phyloP scores from a whole-genome alignment of 1,139 yeast genomes.

The Scheffersomyces cryptocercus region DNA sequence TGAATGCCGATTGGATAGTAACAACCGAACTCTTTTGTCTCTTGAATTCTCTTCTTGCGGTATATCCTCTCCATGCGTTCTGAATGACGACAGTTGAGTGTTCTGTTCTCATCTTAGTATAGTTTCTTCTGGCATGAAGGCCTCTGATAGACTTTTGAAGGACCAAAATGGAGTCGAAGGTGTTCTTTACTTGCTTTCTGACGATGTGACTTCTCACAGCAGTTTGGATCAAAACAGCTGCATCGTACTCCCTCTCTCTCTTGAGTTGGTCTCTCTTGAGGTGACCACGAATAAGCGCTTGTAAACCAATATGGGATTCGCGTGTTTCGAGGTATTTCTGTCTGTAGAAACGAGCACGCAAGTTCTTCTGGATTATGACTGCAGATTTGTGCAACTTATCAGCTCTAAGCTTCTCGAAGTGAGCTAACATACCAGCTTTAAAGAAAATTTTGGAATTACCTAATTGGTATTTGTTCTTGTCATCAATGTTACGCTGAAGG shows the following conservation, averaged over 20 bases:
- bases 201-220: slow-evolving; percentile 64
- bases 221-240: slow-evolving; percentile 77
- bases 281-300: slow-evolving; percentile 65
- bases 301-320: slow-evolving; percentile 56
- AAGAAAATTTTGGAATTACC: slow-evolving; percentile 91
- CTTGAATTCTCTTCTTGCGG: slow-evolving; percentile 48
- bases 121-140: slow-evolving; percentile 52
- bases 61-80: slow-evolving; percentile 60
- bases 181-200: slow-evolving; percentile 45
- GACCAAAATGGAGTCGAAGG: slow-evolving; percentile 52
- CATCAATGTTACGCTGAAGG: slow-evolving; percentile 61
- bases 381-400: slow-evolving; percentile 80
- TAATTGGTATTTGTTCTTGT: slow-evolving; percentile 72
- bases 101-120: slow-evolving; percentile 50
- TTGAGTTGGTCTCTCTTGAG: slow-evolving; percentile 59
- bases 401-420: slow-evolving; percentile 80
- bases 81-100: slow-evolving; percentile 74
- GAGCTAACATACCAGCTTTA: slow-evolving; percentile 95
- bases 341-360: slow-evolving; percentile 68
- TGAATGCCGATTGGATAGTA: slow-evolving; percentile 72
- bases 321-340: slow-evolving; percentile 58
- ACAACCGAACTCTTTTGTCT: slow-evolving; percentile 55
- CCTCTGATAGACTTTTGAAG: slow-evolving; percentile 77
- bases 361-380: slow-evolving; percentile 80
- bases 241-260: slow-evolving; percentile 57